Conservation (phyloP, 2,329 filamentous ascomycete species). For the Kalmusia sp. region DNA sequence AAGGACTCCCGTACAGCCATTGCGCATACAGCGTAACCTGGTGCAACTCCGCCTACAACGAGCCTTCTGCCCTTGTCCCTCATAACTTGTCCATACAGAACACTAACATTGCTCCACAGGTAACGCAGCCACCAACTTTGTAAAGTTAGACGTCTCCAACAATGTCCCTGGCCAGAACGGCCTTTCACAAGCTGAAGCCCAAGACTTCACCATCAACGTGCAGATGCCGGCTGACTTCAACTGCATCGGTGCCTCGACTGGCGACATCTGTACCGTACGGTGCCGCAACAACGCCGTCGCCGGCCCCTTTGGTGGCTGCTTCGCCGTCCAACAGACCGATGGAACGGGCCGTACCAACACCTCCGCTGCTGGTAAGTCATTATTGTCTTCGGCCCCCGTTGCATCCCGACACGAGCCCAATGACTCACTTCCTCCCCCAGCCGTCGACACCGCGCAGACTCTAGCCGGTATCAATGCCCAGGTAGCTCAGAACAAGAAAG, state of each 20-base stretch:
- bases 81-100: neutral
- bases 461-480: constrained; percentile 57
- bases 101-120: constrained; percentile 11
- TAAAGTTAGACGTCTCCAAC: constrained; percentile 62
- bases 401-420: constrained; percentile 13
- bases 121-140: constrained; percentile 51
- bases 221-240: constrained; percentile 63
- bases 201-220: constrained; percentile 66
- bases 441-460: constrained; percentile 56
- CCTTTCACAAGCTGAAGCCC: constrained; percentile 62
- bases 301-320: constrained; percentile 69
- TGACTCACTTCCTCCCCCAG: constrained; percentile 33
- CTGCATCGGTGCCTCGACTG: constrained; percentile 60
- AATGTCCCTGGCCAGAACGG: constrained; percentile 67
- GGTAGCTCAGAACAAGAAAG: constrained; percentile 58
- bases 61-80: no score
- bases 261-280: constrained; percentile 68
- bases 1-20: no score
- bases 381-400: neutral
- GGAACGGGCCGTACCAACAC: constrained; percentile 33
- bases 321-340: constrained; percentile 65
- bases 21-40: no score
- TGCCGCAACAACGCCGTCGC: constrained; percentile 67
- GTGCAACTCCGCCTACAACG: no score
- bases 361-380: constrained; percentile 35